Base-by-base conservation (phyloP, 805 yeast species). In the Saccharomycopsis babjevae region DNA sequence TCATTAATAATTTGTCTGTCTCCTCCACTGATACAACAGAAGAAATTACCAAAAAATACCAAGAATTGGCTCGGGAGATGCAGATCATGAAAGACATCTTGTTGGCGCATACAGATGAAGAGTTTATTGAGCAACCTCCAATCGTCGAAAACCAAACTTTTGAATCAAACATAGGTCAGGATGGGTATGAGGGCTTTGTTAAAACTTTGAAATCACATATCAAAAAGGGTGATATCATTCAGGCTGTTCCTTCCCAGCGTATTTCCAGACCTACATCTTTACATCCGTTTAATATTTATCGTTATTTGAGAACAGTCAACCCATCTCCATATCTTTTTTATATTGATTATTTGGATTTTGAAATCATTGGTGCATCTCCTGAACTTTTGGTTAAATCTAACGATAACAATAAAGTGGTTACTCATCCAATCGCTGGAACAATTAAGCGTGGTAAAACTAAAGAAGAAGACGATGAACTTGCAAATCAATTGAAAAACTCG, bases 341-440 rank as follows among this genome's bases (percentile, higher is more conserved):
- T 74, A 85, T 94, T 66, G 98, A 94, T 71, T 87, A 89, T 68
- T 71, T 88, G 62, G 97, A 90, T 67, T 94, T 93, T 77, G 97
- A 92, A 72, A 81, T 94, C 56, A 93, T 94, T 60, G 99, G 99
- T 56, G 99, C 99, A 0, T 90, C 97, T 13, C 99, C 99, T 1
- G 99, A 94, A 72, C 75, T 93, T 60, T 77, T 94, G 61, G 97
- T 93, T 60, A 89, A 90, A 72, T 77, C 90, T 5, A 97, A 91
- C 66, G 64, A 66, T 28, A 78, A 85, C 40, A 83, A 86, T 64
- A 84, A 88, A 67, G 83, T 94, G 20, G 79, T 93, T 58, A 94
- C 97, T 1, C 98, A 94, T 72, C 99, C 99, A 22, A 94, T 94
- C 70, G 99, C 99, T 0, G 99, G 99, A 58, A 94, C 99, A 2